phyloP scores from a whole-genome alignment of 176 grass and related monocot species.

The Tillandsia fasciculata region DNA sequence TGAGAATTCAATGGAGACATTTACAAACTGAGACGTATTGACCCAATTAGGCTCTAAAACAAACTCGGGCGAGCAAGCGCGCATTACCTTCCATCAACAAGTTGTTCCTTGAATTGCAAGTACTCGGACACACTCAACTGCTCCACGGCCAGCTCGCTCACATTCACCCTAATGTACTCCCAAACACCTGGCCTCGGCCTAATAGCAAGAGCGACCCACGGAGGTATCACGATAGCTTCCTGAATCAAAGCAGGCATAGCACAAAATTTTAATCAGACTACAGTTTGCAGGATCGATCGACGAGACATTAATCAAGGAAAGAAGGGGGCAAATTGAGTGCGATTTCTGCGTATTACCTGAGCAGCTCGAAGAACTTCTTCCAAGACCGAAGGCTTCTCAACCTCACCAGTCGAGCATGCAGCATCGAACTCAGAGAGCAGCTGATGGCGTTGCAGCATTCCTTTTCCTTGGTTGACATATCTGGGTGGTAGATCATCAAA shows the following conservation, averaged over 20 bases:
- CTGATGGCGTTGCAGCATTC: slow-evolving; percentile 91
- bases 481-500: slow-evolving; percentile 3
- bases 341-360: slow-evolving; percentile 42
- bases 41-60: no score
- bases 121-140: slow-evolving; percentile 83
- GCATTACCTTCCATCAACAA: slow-evolving; percentile 70
- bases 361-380: slow-evolving; percentile 76
- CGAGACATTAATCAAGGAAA: background rate
- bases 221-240: slow-evolving; percentile 87
- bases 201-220: slow-evolving; percentile 88
- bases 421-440: slow-evolving; percentile 78
- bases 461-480: slow-evolving; percentile 87
- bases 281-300: background rate
- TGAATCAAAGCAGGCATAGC: slow-evolving; percentile 15
- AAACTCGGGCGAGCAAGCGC: background rate
- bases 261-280: background rate
- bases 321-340: background rate
- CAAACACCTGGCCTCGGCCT: slow-evolving; percentile 95
- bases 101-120: slow-evolving; percentile 89
- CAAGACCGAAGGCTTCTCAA: slow-evolving; percentile 60
- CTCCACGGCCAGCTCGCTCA: slow-evolving; percentile 77
- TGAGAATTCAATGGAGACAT: no score
- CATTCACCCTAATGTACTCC: slow-evolving; percentile 93
- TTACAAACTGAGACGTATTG: no score
- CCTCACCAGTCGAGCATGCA: slow-evolving; percentile 48